Base-by-base conservation (phyloP, 179 eudicot genomes). In the Beta lomatogona region DNA sequence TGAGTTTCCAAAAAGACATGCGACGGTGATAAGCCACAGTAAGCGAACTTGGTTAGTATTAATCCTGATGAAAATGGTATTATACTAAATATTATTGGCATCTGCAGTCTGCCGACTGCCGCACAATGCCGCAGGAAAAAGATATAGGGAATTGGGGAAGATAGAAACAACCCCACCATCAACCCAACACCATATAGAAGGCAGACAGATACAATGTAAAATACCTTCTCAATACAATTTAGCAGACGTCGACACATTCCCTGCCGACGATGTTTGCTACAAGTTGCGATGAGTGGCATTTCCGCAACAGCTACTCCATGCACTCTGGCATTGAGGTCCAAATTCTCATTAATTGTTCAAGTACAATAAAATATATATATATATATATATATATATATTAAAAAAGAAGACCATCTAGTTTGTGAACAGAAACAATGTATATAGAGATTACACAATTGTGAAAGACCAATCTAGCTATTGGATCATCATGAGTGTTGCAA, bases 281-380 rank as follows among this genome's bases (percentile, higher is more conserved):
- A 96, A 79, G 99, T 96, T 82, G 97, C 99, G 71, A 96, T 88
- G 36, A 95, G 94, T 55, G 98, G 98, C 97, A 95, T 82, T 80
- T 95, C 98, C 12, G 98, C 98, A 80, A 93, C 91, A 73, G 86
- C 83, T 36, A 82, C 91, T 74, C 97, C 98, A 83, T 95, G 98
- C 81, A 95, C 89, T 88, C 98, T 95, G 89, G 60, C 71, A 79
- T 80, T 69, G n/a, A 75, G 74, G 71, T 75, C 58, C 66, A 46
- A 77, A 14, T 9, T 77, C 68, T 61, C 25, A 67, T 81, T 57
- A 80, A 45, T 50, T 50, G 68, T 52, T 78, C 5, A 41, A 58
- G 18, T 73, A 45, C 22, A 69, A 66, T 4, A 8, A 50, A 28
- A 36, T 36, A 36, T 36, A 36, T 36, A 36, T 36, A 3, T 36